A percentile compares a stretch with the other conserved stretches of the same genome.
Conservation (phyloP, 768 basidiomycete genomes). For the Boletus pseudopeckii region DNA sequence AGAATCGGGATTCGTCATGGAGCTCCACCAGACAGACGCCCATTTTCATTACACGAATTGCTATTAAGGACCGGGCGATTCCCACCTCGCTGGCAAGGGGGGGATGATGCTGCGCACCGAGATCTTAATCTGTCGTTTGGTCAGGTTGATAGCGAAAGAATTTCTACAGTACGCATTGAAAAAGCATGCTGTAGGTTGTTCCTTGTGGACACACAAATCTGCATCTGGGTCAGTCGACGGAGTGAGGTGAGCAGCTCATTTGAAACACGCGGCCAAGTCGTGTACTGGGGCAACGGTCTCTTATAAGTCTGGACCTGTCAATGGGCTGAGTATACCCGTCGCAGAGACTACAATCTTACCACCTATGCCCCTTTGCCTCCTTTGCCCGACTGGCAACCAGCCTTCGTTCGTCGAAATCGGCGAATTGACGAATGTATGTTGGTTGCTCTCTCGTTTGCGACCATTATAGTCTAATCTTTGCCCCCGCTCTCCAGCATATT, state of each 20-base stretch:
- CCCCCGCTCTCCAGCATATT: slow-evolving; percentile 20
- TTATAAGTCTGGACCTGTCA: slow-evolving; percentile 24
- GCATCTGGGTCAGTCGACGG: slow-evolving; percentile 20
- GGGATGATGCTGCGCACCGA: background rate
- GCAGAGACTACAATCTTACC: slow-evolving; percentile 16
- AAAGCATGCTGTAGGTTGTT: slow-evolving; percentile 23
- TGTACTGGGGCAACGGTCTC: slow-evolving; percentile 31
- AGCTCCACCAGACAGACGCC: slow-evolving; percentile 4
- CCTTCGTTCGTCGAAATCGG: slow-evolving; percentile 20
- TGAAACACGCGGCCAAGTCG: slow-evolving; percentile 32
- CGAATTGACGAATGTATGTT: slow-evolving; percentile 18
- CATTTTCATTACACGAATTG: slow-evolving; percentile 16
- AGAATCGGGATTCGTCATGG: background rate
- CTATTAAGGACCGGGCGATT: slow-evolving; percentile 20
- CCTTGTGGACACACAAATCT: slow-evolving; percentile 21
- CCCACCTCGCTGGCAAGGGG: slow-evolving; percentile 15
- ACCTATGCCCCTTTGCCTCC: slow-evolving; percentile 24
- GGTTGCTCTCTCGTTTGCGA: background rate
- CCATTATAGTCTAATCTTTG: slow-evolving; percentile 4
- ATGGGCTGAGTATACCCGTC: slow-evolving; percentile 7
- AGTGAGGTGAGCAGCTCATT: slow-evolving; percentile 26
- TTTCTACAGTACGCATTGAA: slow-evolving; percentile 19
- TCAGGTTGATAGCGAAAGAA: slow-evolving; percentile 5
- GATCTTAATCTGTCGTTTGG: background rate
- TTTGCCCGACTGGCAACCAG: slow-evolving; percentile 22